These are phyloP conservation scores for Cubamyces sp. DNA, from an alignment of 768 basidiomycete species.

Conservation along the genomic window DNA sequence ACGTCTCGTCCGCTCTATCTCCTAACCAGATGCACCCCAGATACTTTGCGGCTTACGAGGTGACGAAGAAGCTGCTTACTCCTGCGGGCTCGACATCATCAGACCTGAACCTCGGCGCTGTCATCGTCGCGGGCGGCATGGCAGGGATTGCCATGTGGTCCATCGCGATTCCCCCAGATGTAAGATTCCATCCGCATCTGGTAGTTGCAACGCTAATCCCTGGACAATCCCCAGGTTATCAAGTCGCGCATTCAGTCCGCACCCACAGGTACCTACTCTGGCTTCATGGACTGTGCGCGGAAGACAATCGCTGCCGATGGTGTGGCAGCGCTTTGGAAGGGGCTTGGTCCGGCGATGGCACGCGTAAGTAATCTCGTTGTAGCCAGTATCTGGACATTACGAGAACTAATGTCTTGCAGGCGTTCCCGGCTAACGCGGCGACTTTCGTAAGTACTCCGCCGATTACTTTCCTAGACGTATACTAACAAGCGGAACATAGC, in stretches of 20 bases:
- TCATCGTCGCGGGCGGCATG: conserved; percentile 90
- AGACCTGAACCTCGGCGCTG: conserved; percentile 81
- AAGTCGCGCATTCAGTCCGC: conserved; percentile 97
- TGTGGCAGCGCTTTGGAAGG: conserved; percentile 89
- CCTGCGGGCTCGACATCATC: conserved; percentile 79
- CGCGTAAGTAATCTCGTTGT: conserved; percentile 54
- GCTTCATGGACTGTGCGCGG: conserved; percentile 87
- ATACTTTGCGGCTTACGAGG: conserved; percentile 97
- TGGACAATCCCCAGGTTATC: conserved; percentile 62
- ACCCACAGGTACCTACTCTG: conserved; percentile 96
- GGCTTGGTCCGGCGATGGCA: conserved; percentile 97
- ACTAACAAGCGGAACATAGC: conserved; percentile 45
- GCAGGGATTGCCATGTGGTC: conserved; percentile 99
- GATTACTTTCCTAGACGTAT: background rate
- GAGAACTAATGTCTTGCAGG: conserved; percentile 47
- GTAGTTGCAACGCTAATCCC: background rate
- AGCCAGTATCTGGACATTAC: background rate
- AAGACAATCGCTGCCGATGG: conserved; percentile 94
- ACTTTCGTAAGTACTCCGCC: conserved; percentile 68
- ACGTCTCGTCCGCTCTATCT: conserved; percentile 7
- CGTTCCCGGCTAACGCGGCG: conserved; percentile 97
- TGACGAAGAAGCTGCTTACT: conserved; percentile 85
- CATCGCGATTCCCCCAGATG: conserved; percentile 96
- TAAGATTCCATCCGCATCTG: conserved; percentile 40
- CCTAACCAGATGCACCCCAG: conserved; percentile 44